These are phyloP conservation scores for Fusarium poae DNA, from an alignment of 2,329 filamentous ascomycete genomes.

Conservation along the genomic window DNA sequence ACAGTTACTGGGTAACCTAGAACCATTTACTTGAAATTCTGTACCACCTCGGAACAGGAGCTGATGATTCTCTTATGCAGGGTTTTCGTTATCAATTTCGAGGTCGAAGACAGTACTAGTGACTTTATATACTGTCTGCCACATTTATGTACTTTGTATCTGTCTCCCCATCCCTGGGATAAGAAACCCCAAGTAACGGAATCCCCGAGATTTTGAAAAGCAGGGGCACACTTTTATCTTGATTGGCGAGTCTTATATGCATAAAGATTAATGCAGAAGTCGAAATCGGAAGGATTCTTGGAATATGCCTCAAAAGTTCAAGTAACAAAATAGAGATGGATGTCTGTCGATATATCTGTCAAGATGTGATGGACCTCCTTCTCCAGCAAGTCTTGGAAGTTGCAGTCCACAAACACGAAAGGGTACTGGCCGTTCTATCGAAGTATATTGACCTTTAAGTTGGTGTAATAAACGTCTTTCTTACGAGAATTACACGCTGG, in stretches of 20 bases:
- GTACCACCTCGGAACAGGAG: not conserved
- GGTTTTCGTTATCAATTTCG: not conserved
- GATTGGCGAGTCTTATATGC: not conserved
- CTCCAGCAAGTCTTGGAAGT: no score
- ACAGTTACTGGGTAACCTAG: not conserved
- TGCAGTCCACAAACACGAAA: no score
- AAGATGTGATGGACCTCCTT: no score
- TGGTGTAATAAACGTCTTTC: not conserved
- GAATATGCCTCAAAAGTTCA: not conserved
- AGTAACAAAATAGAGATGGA: not conserved
- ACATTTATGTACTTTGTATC: no score
- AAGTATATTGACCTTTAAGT: not conserved
- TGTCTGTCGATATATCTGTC: no score
- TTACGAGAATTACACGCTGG: no score
- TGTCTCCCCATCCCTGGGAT: no score
- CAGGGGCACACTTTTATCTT: not conserved
- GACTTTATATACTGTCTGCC: not conserved
- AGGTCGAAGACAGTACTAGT: not conserved
- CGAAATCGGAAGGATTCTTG: not conserved
- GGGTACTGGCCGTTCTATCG: not conserved
- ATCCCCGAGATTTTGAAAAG: not conserved
- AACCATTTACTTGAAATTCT: not conserved
- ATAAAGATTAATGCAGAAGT: not conserved
- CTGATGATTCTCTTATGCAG: not conserved
- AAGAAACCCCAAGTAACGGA: no score